Evolutionary conservation across 345 rosid genomes (phyloP).

Genomic region (Lumnitzera littorea): DNA sequence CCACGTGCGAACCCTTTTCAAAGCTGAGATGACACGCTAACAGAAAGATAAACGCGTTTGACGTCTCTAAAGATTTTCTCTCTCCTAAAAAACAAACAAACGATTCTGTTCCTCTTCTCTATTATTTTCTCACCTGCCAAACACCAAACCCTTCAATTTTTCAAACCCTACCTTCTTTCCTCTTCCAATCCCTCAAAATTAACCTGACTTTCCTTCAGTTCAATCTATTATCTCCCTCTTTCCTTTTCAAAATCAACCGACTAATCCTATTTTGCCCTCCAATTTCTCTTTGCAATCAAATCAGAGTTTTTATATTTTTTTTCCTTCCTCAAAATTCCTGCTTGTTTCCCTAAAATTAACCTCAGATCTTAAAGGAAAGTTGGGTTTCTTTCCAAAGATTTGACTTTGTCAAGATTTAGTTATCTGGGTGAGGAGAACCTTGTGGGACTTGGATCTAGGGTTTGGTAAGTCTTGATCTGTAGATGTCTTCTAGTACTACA

Average conservation of each 20-base stretch:
- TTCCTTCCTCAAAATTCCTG: background rate
- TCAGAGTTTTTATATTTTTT: background rate
- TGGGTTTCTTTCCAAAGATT: background rate
- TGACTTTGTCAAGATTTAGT: background rate
- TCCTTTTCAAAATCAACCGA: background rate
- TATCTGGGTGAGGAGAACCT: background rate
- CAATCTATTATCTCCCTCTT: background rate
- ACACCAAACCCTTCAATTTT: too few species aligned
- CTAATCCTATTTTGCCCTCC: background rate
- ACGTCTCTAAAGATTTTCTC: slow-evolving; percentile 8
- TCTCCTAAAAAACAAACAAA: too few species aligned
- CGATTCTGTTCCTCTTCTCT: background rate
- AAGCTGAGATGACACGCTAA: slow-evolving; percentile 17
- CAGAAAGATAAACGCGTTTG: slow-evolving; percentile 21
- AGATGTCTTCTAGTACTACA: slow-evolving; percentile 45
- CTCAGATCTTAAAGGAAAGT: background rate
- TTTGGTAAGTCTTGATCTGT: slow-evolving; percentile 12
- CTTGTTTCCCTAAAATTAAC: background rate
- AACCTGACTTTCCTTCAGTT: background rate
- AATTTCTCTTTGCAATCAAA: background rate
- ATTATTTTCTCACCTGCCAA: background rate
- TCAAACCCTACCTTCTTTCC: too few species aligned
- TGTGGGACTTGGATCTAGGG: background rate
- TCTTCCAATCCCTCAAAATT: too few species aligned
- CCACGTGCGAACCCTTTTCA: slow-evolving; percentile 12